These are phyloP conservation scores for Alternaria sp. DNA, from an alignment of 2,329 filamentous ascomycete genomes.

Conservation along the genomic window DNA sequence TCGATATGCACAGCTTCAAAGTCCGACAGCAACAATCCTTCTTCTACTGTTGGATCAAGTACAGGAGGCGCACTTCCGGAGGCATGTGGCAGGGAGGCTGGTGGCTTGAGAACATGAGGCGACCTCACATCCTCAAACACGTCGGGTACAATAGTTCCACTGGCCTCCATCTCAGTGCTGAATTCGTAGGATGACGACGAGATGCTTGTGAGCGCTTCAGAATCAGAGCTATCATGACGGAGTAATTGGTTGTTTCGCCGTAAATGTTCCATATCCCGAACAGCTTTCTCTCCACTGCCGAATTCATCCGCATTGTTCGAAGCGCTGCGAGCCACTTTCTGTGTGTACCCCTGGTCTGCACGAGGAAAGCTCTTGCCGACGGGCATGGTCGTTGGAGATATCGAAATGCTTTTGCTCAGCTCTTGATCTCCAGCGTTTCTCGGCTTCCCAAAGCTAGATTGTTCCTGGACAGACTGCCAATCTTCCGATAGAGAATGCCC, in stretches of 20 bases:
- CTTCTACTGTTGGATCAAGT: conserved; percentile 33
- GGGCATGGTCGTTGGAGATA: conserved; percentile 38
- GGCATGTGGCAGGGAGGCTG: conserved; percentile 19
- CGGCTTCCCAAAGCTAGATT: conserved; percentile 44
- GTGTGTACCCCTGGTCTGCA: conserved; percentile 8
- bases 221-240: conserved; percentile 50
- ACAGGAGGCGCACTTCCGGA: conserved; percentile 34
- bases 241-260: conserved; percentile 50
- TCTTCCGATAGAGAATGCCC: conserved; percentile 36
- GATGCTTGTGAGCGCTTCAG: conserved; percentile 44
- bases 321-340: conserved; percentile 20
- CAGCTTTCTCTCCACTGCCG: conserved; percentile 39
- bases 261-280: conserved; percentile 48
- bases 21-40: conserved; percentile 44
- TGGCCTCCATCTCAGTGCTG: conserved; percentile 48
- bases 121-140: conserved; percentile 33
- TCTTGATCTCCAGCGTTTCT: conserved; percentile 13
- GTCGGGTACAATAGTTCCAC: conserved; percentile 51
- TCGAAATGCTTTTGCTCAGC: conserved; percentile 29
- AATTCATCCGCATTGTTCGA: conserved; percentile 21
- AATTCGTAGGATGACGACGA: conserved; percentile 36
- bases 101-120: conserved; percentile 28
- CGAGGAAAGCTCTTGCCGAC: conserved; percentile 11
- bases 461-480: conserved; percentile 31
- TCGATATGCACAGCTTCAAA: conserved; percentile 45